Evolutionary conservation across 768 basidiomycete species (phyloP).

Genomic region (Lactifluus volemus): DNA sequence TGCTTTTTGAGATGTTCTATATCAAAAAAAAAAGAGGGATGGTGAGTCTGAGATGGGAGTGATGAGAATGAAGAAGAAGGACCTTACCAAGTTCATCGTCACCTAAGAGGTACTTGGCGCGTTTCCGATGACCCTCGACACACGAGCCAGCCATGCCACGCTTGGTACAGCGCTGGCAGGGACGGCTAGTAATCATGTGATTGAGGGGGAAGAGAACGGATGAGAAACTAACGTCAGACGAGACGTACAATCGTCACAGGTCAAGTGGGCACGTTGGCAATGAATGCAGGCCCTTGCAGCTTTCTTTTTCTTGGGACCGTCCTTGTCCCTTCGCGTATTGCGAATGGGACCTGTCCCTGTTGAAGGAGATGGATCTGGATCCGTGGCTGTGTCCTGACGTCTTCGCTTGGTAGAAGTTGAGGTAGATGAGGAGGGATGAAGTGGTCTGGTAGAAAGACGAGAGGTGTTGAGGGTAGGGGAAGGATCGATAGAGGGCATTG

Average conservation of each 20-base stretch:
- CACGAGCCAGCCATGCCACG: constrained; percentile 85
- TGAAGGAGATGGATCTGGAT: constrained; percentile 44
- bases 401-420: constrained; percentile 11
- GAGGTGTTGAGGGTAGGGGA: background rate
- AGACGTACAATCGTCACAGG: constrained; percentile 92
- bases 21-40: too few relatives aligned
- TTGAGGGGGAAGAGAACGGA: constrained; percentile 8
- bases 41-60: background rate
- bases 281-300: constrained; percentile 89
- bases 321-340: constrained; percentile 43
- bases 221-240: background rate
- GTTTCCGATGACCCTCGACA: constrained; percentile 92
- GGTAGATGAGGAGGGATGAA: background rate
- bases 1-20: constrained; percentile 16
- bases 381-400: constrained; percentile 49
- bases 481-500: background rate
- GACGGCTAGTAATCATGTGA: constrained; percentile 55
- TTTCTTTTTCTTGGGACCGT: constrained; percentile 90
- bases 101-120: constrained; percentile 94
- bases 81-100: constrained; percentile 81
- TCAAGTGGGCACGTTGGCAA: constrained; percentile 95
- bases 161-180: constrained; percentile 93
- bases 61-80: constrained; percentile 19
- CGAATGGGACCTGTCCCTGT: constrained; percentile 38
- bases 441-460: background rate